Base-by-base conservation (phyloP, 192 early-diverging fungal genomes). In the Coemansia sp. region DNA sequence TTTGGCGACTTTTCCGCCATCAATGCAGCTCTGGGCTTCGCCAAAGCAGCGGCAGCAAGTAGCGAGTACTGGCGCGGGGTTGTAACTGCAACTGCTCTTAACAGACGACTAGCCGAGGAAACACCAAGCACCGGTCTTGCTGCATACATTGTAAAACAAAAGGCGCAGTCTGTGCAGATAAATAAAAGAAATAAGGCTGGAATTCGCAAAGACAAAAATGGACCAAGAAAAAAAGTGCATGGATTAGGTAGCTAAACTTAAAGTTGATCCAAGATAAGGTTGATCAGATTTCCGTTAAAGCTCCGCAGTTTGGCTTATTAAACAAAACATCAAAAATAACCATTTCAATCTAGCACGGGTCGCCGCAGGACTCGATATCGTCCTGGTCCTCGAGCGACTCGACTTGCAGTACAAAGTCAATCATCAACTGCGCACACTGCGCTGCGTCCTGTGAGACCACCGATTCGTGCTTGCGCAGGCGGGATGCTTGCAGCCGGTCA, bases 381-480 rank as follows among this genome's bases (percentile, higher is more conserved):
- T 69, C 64, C 10, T 78, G 70, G 49, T 64, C 72, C 21, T 74
- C 77, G 8, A 80, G 77, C 19, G 72, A 70, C 60, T 80, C 77
- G 6, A 80, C 68, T 56, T 70, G 72, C 17, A 69, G 54, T 14
- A 74, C 72, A 71, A 80, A 80, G 59, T 80, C 76, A 21, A 79
- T 43, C 77, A 80, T 67, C 29, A 80, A 67, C 67, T 71, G 61
- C 14, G 77, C 54, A 53, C 69, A 75, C 51, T 75, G 68, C 11
- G 77, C 53, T 3, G 69, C 14, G 52, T 80, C 69, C 3, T 55
- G 68, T 1, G 65, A 32, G 37, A 59, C 21, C 12, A 81, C 69
- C 1, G 72, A 60, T 60, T 72, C 73, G 65, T 75, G 72, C 66
- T 81, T 81, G 69, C 68, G 73, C 69, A 81, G 66, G 3, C 70